Evolutionary conservation across 495 filamentous ascomycete genomes (phyloP).

Genomic region (Aspergillus asperescens): DNA sequence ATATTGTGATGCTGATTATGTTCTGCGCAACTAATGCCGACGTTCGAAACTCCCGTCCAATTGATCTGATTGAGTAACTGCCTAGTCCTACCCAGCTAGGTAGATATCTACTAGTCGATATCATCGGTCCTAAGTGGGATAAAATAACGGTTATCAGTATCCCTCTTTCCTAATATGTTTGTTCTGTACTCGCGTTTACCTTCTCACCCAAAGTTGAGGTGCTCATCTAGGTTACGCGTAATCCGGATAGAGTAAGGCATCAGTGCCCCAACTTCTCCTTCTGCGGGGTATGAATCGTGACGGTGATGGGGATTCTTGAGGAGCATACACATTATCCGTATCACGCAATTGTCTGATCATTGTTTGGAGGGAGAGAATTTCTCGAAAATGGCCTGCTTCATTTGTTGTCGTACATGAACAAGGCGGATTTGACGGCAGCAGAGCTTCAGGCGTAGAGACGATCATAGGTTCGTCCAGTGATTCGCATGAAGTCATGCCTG

Average conservation of each 20-base stretch:
- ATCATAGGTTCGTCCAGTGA: constrained; percentile 4
- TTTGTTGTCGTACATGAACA: constrained; percentile 17
- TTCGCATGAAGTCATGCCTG: not conserved
- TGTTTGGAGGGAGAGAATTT: not conserved
- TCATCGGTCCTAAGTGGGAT: no score
- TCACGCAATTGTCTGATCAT: not conserved
- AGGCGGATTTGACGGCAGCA: constrained; percentile 14
- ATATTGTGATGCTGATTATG: constrained; percentile 18
- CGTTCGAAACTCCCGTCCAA: constrained; percentile 18
- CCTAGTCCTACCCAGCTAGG: not conserved
- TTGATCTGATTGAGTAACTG: constrained; percentile 13
- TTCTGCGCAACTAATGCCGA: constrained; percentile 19
- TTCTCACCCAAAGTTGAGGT: not conserved
- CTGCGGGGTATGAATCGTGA: constrained; percentile 1
- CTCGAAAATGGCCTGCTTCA: not conserved
- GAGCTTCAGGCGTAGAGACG: not conserved
- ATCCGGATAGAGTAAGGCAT: constrained; percentile 18
- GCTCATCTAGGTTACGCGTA: constrained; percentile 4
- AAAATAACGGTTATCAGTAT: constrained; percentile 7
- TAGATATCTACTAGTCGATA: no score
- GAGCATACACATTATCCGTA: not conserved
- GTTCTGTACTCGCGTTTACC: constrained; percentile 1
- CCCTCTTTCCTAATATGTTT: constrained; percentile 10
- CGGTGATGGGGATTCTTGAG: not conserved
- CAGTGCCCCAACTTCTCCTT: constrained; percentile 8